A percentile compares a stretch with the other conserved stretches of the same genome.
Evolutionary conservation across 208 protist species (phyloP).

Genomic region (Crithidia thermophila): DNA sequence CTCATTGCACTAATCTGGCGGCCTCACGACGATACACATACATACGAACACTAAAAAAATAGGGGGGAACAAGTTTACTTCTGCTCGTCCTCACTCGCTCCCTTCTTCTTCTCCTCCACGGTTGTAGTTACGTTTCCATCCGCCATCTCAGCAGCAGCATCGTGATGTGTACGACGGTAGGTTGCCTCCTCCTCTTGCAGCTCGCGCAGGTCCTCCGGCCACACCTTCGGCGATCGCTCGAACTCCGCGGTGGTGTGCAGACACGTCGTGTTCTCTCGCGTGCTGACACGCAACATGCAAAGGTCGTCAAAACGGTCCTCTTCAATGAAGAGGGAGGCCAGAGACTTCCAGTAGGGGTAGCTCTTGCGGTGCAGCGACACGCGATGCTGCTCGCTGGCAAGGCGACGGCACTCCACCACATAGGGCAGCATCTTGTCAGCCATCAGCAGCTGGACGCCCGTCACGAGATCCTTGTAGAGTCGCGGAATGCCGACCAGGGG

Average conservation of each 20-base stretch:
- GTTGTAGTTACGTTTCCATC: too few relatives aligned
- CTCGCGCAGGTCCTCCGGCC: constrained; percentile 52
- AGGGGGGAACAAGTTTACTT: too few relatives aligned
- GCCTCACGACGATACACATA: too few relatives aligned
- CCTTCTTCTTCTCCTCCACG: background rate
- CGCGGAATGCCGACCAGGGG: constrained; percentile 68
- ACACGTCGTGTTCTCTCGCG: constrained; percentile 13
- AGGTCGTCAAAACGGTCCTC: constrained; percentile 60
- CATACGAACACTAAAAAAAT: too few relatives aligned
- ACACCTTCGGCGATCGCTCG: constrained; percentile 40
- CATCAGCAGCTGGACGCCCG: constrained; percentile 51
- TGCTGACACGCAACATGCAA: constrained; percentile 37
- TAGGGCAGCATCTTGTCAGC: constrained; percentile 57
- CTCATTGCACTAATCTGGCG: too few relatives aligned
- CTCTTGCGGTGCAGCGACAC: constrained; percentile 6
- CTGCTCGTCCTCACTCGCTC: too few relatives aligned
- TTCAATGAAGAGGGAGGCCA: constrained; percentile 40
- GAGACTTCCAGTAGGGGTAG: constrained; percentile 65
- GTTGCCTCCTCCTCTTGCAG: constrained; percentile 43
- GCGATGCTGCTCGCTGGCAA: constrained; percentile 26
- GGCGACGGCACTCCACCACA: constrained; percentile 42
- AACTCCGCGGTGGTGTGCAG: constrained; percentile 29
- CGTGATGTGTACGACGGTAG: too few relatives aligned
- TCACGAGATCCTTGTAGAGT: constrained; percentile 66
- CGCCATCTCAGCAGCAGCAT: too few relatives aligned